phyloP scores from a whole-genome alignment of 306 rosid species.

The Herpetospermum pedunculosum region DNA sequence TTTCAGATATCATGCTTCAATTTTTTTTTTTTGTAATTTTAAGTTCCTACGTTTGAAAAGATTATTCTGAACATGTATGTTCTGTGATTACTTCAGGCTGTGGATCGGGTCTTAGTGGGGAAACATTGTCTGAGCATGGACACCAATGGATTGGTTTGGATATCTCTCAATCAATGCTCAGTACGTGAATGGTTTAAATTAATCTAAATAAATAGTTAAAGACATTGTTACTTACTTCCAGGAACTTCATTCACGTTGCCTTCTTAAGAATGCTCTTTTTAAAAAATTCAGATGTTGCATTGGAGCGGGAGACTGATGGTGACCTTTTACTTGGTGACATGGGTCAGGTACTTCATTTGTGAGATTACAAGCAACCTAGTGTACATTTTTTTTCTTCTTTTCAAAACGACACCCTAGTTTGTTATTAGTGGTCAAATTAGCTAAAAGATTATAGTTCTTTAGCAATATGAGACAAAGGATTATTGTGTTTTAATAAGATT shows the following conservation, averaged over 20 bases:
- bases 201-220: neutral
- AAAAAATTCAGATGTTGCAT: constrained; percentile 42
- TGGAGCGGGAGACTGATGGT: constrained; percentile 84
- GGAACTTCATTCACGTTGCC: neutral
- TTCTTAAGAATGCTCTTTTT: neutral
- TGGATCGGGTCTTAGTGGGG: constrained; percentile 94
- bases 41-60: too few species aligned
- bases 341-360: constrained; percentile 60
- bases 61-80: neutral
- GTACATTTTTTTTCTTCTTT: neutral
- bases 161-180: constrained; percentile 79
- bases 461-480: neutral
- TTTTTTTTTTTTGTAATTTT: neutral
- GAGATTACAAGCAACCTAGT: neutral
- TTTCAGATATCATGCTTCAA: neutral
- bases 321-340: constrained; percentile 83
- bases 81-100: constrained; percentile 36
- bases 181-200: constrained; percentile 24
- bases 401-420: neutral
- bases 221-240: neutral
- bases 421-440: neutral
- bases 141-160: constrained; percentile 93
- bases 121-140: constrained; percentile 56
- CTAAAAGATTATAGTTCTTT: neutral
- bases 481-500: neutral